Evolutionary conservation across 148 eudicot species (phyloP).

Genomic region (Nyssa sinensis): DNA sequence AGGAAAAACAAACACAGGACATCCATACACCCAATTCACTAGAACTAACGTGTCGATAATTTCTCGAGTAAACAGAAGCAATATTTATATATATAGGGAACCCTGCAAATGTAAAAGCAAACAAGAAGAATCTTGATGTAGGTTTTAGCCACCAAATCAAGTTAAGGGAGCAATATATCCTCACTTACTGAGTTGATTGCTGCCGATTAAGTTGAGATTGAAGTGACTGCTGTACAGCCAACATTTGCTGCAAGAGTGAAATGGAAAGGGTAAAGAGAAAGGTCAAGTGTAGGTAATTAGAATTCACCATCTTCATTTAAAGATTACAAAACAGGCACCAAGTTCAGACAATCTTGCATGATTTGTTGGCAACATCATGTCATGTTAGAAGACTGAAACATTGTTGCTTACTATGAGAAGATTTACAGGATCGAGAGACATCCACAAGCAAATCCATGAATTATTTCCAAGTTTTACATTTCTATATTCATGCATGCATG

Average conservation of each 20-base stretch:
- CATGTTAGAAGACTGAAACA: too few species aligned
- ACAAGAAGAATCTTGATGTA: not conserved
- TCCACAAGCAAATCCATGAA: too few species aligned
- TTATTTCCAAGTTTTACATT: too few species aligned
- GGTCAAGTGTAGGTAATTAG: too few species aligned
- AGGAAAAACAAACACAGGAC: too few species aligned
- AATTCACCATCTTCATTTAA: too few species aligned
- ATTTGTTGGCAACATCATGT: not conserved
- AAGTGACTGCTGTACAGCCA: conserved; percentile 69
- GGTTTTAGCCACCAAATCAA: not conserved
- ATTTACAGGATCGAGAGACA: too few species aligned
- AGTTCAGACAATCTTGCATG: not conserved
- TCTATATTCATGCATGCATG: too few species aligned
- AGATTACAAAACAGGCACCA: not conserved
- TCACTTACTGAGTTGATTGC: conserved; percentile 75
- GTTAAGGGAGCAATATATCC: not conserved
- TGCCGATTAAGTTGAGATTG: conserved; percentile 56
- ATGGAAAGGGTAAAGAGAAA: not conserved
- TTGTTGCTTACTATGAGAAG: too few species aligned
- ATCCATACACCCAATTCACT: not conserved
- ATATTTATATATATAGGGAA: too few species aligned
- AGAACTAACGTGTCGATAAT: not conserved
- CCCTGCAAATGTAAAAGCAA: not conserved
- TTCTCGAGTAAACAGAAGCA: too few species aligned
- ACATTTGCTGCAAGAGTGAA: conserved; percentile 63